Evolutionary conservation across 306 rosid species (phyloP).

Genomic region (Abrus pulchellus): DNA sequence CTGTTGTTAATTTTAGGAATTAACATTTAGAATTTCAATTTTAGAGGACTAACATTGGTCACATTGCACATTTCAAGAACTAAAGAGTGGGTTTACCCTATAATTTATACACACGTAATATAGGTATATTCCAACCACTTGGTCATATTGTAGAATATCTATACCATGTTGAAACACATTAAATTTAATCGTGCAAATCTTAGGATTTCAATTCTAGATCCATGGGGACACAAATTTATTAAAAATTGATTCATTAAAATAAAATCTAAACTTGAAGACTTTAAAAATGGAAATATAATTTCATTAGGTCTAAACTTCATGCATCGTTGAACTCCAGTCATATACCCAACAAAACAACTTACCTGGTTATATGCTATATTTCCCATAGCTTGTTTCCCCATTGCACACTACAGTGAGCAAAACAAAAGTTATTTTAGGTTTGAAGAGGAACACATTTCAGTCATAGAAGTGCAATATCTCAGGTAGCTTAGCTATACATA

Average conservation of each 20-base stretch:
- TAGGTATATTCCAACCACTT: conserved; percentile 16
- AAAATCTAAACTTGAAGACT: background rate
- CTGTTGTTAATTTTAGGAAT: no score
- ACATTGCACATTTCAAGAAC: no score
- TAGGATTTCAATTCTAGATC: conserved; percentile 12
- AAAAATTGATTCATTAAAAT: conserved; percentile 17
- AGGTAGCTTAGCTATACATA: background rate
- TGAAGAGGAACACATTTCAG: conserved; percentile 17
- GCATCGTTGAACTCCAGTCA: background rate
- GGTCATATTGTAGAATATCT: conserved; percentile 10
- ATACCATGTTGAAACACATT: background rate
- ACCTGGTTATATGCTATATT: conserved; percentile 95
- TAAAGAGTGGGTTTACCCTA: no score
- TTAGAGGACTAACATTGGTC: no score
- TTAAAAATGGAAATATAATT: background rate
- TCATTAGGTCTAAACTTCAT: conserved; percentile 1
- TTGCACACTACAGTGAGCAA: conserved; percentile 73
- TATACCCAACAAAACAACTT: conserved; percentile 44
- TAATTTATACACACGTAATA: background rate
- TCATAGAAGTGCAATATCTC: conserved; percentile 15
- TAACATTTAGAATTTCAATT: no score
- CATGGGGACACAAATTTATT: conserved; percentile 23
- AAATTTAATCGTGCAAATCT: background rate
- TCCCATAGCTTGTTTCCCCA: conserved; percentile 99
- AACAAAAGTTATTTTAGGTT: conserved; percentile 41